Conservation (phyloP, 352 stramenopile genomes). For the Blastocystis sp. region DNA sequence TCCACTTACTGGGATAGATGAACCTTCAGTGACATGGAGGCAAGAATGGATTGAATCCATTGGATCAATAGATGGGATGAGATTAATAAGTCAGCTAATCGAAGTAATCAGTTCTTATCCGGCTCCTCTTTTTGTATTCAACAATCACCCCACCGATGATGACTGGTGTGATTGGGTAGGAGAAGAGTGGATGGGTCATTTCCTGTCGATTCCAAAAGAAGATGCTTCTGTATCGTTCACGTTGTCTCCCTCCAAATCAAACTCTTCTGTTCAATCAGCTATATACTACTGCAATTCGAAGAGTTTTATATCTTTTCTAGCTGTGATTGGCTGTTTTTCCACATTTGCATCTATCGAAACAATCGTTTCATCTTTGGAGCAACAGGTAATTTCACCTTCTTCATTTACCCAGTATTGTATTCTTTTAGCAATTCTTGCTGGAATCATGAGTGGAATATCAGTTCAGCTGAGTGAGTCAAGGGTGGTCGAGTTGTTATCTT, state of each 20-base stretch:
- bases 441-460: not conserved
- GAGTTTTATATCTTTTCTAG: not conserved
- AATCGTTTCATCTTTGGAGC: not conserved
- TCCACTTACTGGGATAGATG: not conserved
- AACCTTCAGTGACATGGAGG: not conserved
- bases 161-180: not conserved
- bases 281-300: not conserved
- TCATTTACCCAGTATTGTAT: not conserved
- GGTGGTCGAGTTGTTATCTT: not conserved
- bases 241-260: not conserved
- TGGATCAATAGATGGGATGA: not conserved
- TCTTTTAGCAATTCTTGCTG: not conserved
- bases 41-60: not conserved
- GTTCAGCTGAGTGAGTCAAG: not conserved
- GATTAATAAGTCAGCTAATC: not conserved
- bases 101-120: not conserved
- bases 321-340: not conserved
- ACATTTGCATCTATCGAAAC: not conserved
- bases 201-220: not conserved
- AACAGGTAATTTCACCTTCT: not conserved
- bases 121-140: not conserved
- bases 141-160: not conserved
- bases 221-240: not conserved
- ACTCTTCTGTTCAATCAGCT: not conserved
- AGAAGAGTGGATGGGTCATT: not conserved